A percentile compares a stretch with the other conserved stretches of the same genome.
These are phyloP conservation scores for Penicillium ochrochloron DNA, from an alignment of 495 filamentous ascomycete genomes.

Conservation along the genomic window DNA sequence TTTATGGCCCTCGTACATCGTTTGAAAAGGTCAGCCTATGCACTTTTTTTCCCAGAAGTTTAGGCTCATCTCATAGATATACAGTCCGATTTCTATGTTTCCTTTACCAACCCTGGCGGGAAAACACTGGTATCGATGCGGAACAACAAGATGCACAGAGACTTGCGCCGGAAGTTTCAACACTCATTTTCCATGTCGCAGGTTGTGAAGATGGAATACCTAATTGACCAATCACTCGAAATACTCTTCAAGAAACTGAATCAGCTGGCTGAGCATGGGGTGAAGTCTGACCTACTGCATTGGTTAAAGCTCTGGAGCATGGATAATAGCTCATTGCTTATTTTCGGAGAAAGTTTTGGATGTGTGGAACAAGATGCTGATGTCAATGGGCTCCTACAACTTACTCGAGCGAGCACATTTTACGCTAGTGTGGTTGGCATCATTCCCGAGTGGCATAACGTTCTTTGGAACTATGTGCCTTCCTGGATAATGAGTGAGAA, in stretches of 20 bases:
- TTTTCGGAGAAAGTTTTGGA: not conserved
- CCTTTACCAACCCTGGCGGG: not conserved
- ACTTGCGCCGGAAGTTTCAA: not conserved
- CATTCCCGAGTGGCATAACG: not conserved
- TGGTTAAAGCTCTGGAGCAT: not conserved
- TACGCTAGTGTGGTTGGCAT: not conserved
- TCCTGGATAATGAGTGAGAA: not conserved
- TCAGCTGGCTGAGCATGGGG: not conserved
- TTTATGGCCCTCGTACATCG: not conserved
- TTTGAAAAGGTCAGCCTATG: not conserved
- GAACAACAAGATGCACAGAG: not conserved
- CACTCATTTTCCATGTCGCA: not conserved
- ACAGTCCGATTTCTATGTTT: not conserved
- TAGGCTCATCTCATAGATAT: not conserved
- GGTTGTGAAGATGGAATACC: not conserved
- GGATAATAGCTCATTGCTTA: not conserved
- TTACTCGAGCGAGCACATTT: not conserved
- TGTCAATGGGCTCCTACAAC: not conserved
- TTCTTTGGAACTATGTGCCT: not conserved
- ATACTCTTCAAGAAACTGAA: not conserved
- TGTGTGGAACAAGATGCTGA: not conserved
- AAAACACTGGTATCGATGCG: not conserved
- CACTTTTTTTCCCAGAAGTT: not conserved
- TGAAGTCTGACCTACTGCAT: not conserved
- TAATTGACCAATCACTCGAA: not conserved